A percentile compares a stretch with the other conserved stretches of the same genome.
Evolutionary conservation across 495 filamentous ascomycete genomes (phyloP).

Genomic region (Aspergillus carlsbadensis): DNA sequence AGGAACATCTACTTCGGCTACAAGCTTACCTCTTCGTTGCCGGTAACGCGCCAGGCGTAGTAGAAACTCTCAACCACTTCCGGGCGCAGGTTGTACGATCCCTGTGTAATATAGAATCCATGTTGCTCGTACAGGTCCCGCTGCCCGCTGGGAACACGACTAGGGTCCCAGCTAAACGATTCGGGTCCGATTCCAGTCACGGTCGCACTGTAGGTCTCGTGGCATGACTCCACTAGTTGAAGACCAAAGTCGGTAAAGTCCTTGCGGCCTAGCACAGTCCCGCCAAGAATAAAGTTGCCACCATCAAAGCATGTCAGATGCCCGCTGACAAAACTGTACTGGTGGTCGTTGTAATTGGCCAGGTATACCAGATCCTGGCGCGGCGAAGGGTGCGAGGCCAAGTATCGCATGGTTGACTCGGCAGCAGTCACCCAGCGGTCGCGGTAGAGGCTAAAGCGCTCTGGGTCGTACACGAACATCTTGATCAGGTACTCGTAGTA

Average conservation of each 20-base stretch:
- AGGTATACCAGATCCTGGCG: conserved; percentile 76
- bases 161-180: conserved; percentile 66
- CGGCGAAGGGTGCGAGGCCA: conserved; percentile 67
- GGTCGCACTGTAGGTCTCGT: conserved; percentile 68
- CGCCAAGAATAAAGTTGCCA: conserved; percentile 86
- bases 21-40: conserved; percentile 48
- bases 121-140: conserved; percentile 57
- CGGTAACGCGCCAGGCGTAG: conserved; percentile 81
- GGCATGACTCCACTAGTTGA: conserved; percentile 69
- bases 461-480: conserved; percentile 82
- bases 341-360: conserved; percentile 55
- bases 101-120: conserved; percentile 72
- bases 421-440: conserved; percentile 78
- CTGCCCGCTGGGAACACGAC: conserved; percentile 45
- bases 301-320: conserved; percentile 83
- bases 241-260: conserved; percentile 76
- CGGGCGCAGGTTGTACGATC: conserved; percentile 69
- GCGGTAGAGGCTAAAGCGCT: conserved; percentile 59
- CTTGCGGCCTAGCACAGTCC: conserved; percentile 60
- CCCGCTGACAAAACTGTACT: conserved; percentile 51
- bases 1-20: too few species aligned
- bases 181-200: conserved; percentile 79
- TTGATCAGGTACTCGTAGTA: conserved; percentile 95
- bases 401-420: conserved; percentile 70
- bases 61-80: conserved; percentile 89